phyloP scores from a whole-genome alignment of 768 basidiomycete species.

The Macrolepiota fuliginosa region DNA sequence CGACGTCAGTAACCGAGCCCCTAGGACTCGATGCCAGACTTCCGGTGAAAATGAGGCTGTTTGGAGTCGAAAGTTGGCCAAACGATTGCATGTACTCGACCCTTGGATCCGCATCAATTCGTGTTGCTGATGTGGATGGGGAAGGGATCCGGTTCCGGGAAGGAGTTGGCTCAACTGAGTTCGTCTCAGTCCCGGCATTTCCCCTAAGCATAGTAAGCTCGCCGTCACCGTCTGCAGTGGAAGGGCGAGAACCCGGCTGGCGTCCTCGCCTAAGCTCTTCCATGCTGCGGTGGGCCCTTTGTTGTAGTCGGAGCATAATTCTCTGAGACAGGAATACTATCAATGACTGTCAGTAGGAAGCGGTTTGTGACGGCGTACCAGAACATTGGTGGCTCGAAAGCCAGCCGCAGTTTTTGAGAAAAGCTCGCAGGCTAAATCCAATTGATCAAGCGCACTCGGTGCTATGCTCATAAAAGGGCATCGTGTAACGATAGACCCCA shows the following conservation, averaged over 20 bases:
- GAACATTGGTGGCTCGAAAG: conserved; percentile 60
- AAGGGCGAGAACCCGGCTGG: conserved; percentile 20
- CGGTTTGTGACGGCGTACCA: conserved; percentile 40
- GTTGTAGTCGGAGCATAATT: conserved; percentile 60
- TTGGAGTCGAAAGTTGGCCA: neutral
- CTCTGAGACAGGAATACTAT: conserved; percentile 32
- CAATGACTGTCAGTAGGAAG: neutral
- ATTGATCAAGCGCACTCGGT: conserved; percentile 66
- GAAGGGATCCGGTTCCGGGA: neutral
- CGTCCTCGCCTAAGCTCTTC: conserved; percentile 57
- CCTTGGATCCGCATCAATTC: neutral
- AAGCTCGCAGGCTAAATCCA: conserved; percentile 72
- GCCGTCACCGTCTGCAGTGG: neutral
- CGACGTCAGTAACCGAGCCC: neutral
- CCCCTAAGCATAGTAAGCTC: neutral
- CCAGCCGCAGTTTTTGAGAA: conserved; percentile 66
- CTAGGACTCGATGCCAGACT: neutral
- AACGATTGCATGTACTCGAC: neutral
- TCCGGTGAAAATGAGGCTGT: neutral
- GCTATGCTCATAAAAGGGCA: conserved; percentile 78
- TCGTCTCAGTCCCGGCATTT: neutral
- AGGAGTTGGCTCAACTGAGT: neutral
- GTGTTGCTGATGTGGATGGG: neutral
- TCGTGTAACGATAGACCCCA: conserved; percentile 73
- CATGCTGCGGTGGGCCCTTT: conserved; percentile 62